These are phyloP conservation scores for Pythium diclinum DNA, from an alignment of 352 stramenopile genomes.

Conservation along the genomic window DNA sequence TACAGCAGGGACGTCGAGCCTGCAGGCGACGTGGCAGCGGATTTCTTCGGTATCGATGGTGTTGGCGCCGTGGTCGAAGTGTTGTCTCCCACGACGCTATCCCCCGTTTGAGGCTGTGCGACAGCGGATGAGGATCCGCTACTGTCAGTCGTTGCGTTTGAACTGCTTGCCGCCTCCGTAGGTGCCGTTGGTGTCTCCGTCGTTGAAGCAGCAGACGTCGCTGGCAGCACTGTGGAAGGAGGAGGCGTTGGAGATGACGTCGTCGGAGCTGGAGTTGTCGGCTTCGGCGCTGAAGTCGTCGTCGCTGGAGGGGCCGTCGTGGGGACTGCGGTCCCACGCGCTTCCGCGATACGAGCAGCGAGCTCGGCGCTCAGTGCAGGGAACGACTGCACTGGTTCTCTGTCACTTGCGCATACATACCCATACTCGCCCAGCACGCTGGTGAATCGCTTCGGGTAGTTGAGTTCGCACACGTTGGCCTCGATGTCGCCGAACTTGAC, in stretches of 20 bases:
- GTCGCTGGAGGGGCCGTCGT: neutral
- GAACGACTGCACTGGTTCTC: neutral
- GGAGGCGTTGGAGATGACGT: neutral
- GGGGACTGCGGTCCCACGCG: neutral
- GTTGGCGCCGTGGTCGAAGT: neutral
- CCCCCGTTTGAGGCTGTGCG: neutral
- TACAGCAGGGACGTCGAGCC: neutral
- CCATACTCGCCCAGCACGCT: neutral
- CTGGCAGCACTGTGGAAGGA: neutral
- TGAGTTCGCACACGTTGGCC: conserved; percentile 8
- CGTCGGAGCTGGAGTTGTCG: neutral
- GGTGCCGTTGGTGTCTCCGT: neutral
- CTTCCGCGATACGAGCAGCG: neutral
- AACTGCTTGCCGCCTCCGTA: neutral
- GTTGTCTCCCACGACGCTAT: neutral
- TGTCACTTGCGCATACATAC: neutral
- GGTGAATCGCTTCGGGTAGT: conserved; percentile 3
- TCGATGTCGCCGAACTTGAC: conserved; percentile 15
- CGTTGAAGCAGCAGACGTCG: neutral
- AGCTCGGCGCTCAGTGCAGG: neutral
- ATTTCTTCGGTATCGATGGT: neutral
- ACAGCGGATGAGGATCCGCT: neutral
- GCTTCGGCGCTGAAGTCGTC: neutral
- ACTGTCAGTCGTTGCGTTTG: neutral
- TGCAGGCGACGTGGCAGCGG: neutral